phyloP scores from a whole-genome alignment of 2,329 filamentous ascomycete species.

The Exophiala dermatitidis region DNA sequence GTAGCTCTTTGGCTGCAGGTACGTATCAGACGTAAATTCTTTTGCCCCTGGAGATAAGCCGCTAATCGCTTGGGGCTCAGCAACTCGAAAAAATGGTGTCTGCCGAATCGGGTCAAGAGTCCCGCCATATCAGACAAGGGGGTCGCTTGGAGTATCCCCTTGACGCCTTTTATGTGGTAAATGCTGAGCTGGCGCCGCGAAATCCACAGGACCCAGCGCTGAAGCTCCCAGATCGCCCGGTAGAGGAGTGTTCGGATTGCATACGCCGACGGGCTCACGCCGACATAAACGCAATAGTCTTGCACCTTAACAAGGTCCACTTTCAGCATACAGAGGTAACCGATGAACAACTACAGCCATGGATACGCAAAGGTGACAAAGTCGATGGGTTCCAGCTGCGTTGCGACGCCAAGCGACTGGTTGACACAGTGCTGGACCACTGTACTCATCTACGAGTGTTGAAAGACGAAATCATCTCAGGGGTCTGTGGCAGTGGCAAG shows the following conservation, averaged over 20 bases:
- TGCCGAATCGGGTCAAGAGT: background rate
- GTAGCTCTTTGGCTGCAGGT: background rate
- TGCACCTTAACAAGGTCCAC: background rate
- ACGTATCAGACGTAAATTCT: background rate
- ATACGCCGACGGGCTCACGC: background rate
- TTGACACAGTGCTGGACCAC: background rate
- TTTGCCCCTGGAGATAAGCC: background rate
- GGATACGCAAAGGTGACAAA: background rate
- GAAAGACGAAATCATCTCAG: conserved; percentile 2
- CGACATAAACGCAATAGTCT: background rate
- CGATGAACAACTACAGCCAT: background rate
- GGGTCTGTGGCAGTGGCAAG: background rate
- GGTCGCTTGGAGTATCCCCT: background rate
- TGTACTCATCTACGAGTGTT: background rate
- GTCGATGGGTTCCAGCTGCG: background rate
- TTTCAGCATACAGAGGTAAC: background rate
- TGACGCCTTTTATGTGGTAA: background rate
- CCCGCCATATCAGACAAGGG: background rate
- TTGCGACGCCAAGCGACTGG: background rate
- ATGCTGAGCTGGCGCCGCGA: background rate
- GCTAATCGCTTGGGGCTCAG: background rate
- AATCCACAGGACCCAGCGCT: background rate
- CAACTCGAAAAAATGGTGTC: background rate
- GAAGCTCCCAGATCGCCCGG: background rate
- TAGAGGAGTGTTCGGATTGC: background rate